Conservation (phyloP, 495 filamentous ascomycete genomes). For the Ascobolus immersus region DNA sequence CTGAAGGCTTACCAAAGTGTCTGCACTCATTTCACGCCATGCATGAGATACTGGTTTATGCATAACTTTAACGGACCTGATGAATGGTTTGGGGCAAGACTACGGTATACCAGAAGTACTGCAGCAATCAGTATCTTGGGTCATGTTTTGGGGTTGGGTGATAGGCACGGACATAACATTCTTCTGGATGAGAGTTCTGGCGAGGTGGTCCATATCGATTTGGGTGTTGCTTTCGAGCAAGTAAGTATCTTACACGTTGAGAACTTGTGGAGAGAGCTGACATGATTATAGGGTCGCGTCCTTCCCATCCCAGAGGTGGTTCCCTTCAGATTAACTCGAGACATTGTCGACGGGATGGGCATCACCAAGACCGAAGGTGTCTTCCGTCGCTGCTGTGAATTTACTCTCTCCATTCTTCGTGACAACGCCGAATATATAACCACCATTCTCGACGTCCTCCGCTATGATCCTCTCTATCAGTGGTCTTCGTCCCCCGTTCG, state of each 20-base stretch:
- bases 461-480: constrained; percentile 85
- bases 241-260: constrained; percentile 3
- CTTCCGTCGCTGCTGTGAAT: constrained; percentile 89
- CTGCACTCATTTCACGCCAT: constrained; percentile 59
- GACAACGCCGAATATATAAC: constrained; percentile 86
- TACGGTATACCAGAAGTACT: constrained; percentile 75
- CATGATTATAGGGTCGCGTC: constrained; percentile 39
- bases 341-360: constrained; percentile 91
- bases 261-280: background rate
- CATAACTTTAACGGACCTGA: constrained; percentile 83
- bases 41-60: constrained; percentile 94
- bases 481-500: constrained; percentile 81
- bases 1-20: constrained; percentile 49
- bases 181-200: constrained; percentile 71
- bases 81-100: constrained; percentile 70
- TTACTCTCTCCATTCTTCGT: constrained; percentile 76
- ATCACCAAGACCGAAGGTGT: constrained; percentile 88
- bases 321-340: constrained; percentile 80
- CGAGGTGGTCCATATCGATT: constrained; percentile 88
- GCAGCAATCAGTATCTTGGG: constrained; percentile 89
- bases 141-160: constrained; percentile 79
- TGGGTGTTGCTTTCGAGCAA: constrained; percentile 85
- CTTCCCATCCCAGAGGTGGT: constrained; percentile 85
- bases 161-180: constrained; percentile 91
- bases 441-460: constrained; percentile 85